Base-by-base conservation (phyloP, 129 eudicot genomes). In the Oenanthe sinensis region DNA sequence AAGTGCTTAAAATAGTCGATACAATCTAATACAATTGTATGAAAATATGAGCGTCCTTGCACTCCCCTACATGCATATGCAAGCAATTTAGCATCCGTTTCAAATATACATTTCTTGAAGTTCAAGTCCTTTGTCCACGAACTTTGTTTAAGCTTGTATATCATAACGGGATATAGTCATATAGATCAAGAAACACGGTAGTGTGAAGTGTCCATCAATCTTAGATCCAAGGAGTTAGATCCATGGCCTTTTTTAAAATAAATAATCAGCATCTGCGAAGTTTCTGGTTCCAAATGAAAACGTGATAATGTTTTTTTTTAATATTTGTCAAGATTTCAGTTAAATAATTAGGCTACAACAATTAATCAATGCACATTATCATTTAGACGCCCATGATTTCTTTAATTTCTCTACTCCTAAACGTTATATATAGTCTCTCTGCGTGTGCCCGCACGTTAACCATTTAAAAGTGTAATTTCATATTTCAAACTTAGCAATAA, bases 361-460 rank as follows among this genome's bases (percentile, higher is more conserved):
- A 50, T 4, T 17, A 50, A 15, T 50, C 9, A 5, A 19, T 50
- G 17, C 60, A 50, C n/a, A 50, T 50, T 17, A n/a, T 15, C n/a
- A 52, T 52, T 52, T 17, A 52, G 60, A 52, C 62, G 62, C 62
- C 62, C 62, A 54, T 54, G 26, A 20, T 55, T 8, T 7, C 30
- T 58, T 58, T n/a, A n/a, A 58, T 58, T 58, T 22, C 6, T 60
- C 13, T 60, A 0, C 33, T 10, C 68, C 8, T 5, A 3, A 24
- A 22, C 14, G 13, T 58, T 58, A 58, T 2, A n/a, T 60, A 39
- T 39, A 58, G 68, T 60, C 67, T n/a, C 13, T 58, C 4, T n/a
- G 5, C 68, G 68, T 60, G 68, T 60, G 33, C 68, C 28, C 68
- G 68, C 68, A 60, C 68, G 68, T 60, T 60, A 60, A 60, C 68